Evolutionary conservation across 1,139 yeast species (phyloP), one percentile per base, ranked within the genome.

Genomic region (Candida sanyaensis): DNA sequence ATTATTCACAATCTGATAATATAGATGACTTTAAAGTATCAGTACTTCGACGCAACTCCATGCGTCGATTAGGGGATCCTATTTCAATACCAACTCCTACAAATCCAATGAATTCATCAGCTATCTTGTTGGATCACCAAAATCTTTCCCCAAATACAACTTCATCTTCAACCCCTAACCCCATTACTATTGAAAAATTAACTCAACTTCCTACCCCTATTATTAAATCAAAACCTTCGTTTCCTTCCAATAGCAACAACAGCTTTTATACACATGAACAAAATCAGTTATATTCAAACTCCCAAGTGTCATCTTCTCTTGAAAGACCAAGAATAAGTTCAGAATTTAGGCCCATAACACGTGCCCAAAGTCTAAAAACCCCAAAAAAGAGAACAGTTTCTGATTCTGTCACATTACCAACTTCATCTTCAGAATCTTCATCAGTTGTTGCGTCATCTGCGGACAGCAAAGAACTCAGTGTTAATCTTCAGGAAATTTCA

Each of bases 151-250:
- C 24, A n/a, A 23, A 17, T 17, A 3, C 24, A 12, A 24, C 29
- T 6, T 10, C 39, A 24, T 6, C 9, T 8, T 26, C 39, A 23
- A n/a, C 21, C 4, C 13, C 27, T 24, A 36, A 33, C 17, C 26
- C 37, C 17, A 36, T 36, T 7, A 23, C 24, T 6, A 58, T 84
- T 80, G 56, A 88, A 63, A 50, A 78, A 65, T 52, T 84, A 73
- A 53, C 81, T 72, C 56, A 48, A 43, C 34, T 50, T 28, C 61
- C 84, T 64, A 68, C 83, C 74, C 43, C 91, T 68, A 56, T 83
- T 71, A 50, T 80, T 69, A 34, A 84, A 71, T 36, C 39, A 24
- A 60, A 81, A 71, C 66, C 65, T 2, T 59, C 66, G 3, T 64
- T 63, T 52, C 46, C 56, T 24, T 32, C 33, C 31, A 37, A 27